These are phyloP conservation scores for Edaphochlamys debaryana DNA, from an alignment of 139 green algal genomes.

Conservation along the genomic window DNA sequence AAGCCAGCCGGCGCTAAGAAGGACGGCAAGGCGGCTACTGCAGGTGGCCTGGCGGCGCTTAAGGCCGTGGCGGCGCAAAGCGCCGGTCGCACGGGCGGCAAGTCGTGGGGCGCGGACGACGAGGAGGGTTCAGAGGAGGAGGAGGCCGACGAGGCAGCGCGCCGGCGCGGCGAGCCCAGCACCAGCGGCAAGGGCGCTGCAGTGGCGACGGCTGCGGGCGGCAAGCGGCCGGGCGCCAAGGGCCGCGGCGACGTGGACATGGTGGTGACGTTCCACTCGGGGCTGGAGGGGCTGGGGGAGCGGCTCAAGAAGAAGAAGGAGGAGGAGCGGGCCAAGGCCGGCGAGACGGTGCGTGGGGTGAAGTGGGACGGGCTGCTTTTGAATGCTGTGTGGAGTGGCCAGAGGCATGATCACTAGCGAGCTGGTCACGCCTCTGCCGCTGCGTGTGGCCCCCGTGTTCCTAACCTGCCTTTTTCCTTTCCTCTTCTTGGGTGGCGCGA, in stretches of 20 bases:
- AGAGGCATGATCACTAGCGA: too few species aligned
- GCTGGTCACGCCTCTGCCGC: too few species aligned
- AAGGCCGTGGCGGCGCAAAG: too few species aligned
- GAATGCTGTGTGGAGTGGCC: too few species aligned
- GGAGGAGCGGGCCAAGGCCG: constrained; percentile 55
- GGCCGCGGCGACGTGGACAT: constrained; percentile 66
- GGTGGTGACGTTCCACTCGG: constrained; percentile 77
- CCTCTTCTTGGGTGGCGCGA: too few species aligned
- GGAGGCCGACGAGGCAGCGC: constrained; percentile 24
- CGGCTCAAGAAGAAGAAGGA: constrained; percentile 76
- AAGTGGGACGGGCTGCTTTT: too few species aligned
- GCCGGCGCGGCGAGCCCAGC: constrained; percentile 15
- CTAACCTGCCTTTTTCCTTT: too few species aligned
- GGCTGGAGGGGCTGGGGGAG: constrained; percentile 82
- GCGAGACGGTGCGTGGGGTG: constrained; percentile 89
- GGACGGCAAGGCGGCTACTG: too few species aligned
- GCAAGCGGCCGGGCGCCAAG: neutral
- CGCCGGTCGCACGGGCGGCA: constrained; percentile 54
- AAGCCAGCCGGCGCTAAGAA: too few species aligned
- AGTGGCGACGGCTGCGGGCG: neutral
- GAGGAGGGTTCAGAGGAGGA: constrained; percentile 45
- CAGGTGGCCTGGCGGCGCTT: too few species aligned
- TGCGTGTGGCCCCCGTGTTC: too few species aligned
- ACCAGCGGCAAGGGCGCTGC: constrained; percentile 4
- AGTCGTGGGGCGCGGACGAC: constrained; percentile 62